Evolutionary conservation across 495 filamentous ascomycete genomes (phyloP), one percentile per base, ranked within the genome.

Genomic region (Rostrohypoxylon terebratum): DNA sequence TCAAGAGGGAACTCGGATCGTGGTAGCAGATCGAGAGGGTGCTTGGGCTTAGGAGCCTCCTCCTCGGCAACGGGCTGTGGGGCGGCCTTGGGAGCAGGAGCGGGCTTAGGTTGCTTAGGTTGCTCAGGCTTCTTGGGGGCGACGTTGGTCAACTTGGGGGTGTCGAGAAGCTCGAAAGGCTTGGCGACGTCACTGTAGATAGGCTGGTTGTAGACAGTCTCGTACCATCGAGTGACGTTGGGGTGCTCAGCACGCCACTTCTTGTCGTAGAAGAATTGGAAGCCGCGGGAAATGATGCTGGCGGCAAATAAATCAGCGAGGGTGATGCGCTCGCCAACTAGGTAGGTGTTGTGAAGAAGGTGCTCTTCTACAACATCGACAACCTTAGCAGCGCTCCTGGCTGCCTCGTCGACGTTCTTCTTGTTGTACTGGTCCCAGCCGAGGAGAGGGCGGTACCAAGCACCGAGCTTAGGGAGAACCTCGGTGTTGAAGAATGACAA

Each of bases 271-370:
- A 97, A 88, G 82, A 83, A 91, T 82, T 96, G 87, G 85, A 97
- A 97, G 69, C 90, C 92, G 73, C 93, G 93, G 78, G 89, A 85
- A 78, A 96, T 83, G 82, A 96, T 86, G 78, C 88, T 82, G 71
- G 90, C 88, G 77, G 87, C 82, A 85, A 97, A 98, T 80, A 97
- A 77, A 83, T 99, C 96, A 78, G 96, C 96, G 70, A 98, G 90
- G 75, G 96, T 97, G 83, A 98, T 89, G 75, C 96, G 93, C 89
- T 99, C 95, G 77, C 94, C 93, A 72, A 97, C 94, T 65, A 99
- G 92, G 89, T 92, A 99, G 75, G 96, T 99, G 89, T 97, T 93
- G 85, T 90, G 84, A 60, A 90, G 87, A 78, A 99, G 92, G 85
- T 98, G 93, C 75, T 91, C 82, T 82, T 98, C 94, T 47, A 94